Evolutionary conservation across 2,329 filamentous ascomycete species (phyloP).

Genomic region (Pseudocercospora pini-densiflorae): DNA sequence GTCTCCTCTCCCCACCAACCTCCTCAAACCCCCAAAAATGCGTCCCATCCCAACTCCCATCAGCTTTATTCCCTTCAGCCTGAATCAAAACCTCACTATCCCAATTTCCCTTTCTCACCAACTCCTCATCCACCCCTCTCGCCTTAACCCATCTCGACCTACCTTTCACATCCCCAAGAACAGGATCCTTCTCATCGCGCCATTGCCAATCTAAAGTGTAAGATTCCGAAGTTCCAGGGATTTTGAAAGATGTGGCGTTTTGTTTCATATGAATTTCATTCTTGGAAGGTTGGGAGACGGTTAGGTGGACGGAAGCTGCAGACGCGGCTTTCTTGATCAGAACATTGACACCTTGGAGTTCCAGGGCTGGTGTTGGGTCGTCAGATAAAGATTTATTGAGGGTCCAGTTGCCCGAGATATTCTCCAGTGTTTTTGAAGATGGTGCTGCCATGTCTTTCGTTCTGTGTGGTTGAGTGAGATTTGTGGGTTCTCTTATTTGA

Average conservation of each 20-base stretch:
- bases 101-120: background rate
- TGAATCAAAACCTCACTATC: background rate
- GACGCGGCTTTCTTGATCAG: constrained; percentile 2
- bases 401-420: constrained; percentile 2
- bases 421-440: background rate
- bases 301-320: background rate
- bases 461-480: background rate
- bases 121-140: background rate
- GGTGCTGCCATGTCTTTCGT: background rate
- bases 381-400: background rate
- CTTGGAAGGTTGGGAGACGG: background rate
- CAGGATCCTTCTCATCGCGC: constrained; percentile 1
- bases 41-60: constrained; percentile 1
- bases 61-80: background rate
- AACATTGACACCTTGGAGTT: constrained; percentile 1
- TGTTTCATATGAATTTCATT: constrained; percentile 3
- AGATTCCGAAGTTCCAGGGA: background rate
- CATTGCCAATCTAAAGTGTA: constrained; percentile 1
- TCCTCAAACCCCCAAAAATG: constrained; percentile 5
- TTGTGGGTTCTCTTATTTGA: too few species aligned
- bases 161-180: background rate
- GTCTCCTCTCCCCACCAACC: background rate
- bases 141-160: background rate
- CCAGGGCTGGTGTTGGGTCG: constrained; percentile 2
- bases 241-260: constrained; percentile 1